phyloP scores from a whole-genome alignment of 768 basidiomycete genomes.

The Termitomyces sp. region DNA sequence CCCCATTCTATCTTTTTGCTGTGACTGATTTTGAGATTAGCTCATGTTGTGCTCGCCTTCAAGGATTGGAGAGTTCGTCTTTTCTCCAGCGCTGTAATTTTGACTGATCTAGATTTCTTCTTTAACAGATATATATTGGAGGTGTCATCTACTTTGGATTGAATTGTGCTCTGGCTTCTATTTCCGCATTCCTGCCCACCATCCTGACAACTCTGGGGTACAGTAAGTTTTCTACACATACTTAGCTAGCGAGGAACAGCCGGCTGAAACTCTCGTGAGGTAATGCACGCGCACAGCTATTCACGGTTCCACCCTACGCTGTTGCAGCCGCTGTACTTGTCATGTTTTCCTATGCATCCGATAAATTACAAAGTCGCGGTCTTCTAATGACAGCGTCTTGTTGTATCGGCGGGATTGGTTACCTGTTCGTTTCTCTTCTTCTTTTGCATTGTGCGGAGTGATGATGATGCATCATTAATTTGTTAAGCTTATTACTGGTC shows the following conservation, averaged over 20 bases:
- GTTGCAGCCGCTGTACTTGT: slow-evolving; percentile 62
- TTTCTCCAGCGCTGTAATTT: neutral
- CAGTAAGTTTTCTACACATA: slow-evolving; percentile 35
- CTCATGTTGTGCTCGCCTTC: slow-evolving; percentile 58
- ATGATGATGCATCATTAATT: neutral
- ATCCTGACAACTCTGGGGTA: slow-evolving; percentile 72
- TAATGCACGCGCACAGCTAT: slow-evolving; percentile 59
- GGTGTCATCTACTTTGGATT: slow-evolving; percentile 77
- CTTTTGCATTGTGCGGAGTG: neutral
- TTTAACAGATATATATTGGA: slow-evolving; percentile 50
- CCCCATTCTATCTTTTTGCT: neutral
- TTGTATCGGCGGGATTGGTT: slow-evolving; percentile 50
- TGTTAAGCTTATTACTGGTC: slow-evolving; percentile 45
- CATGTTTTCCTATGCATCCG: slow-evolving; percentile 53
- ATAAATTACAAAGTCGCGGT: slow-evolving; percentile 58
- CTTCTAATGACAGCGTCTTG: slow-evolving; percentile 39
- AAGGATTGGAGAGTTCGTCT: slow-evolving; percentile 62
- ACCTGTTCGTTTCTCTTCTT: slow-evolving; percentile 39
- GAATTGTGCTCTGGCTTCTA: slow-evolving; percentile 73
- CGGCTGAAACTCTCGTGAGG: slow-evolving; percentile 29
- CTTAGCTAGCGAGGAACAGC: neutral
- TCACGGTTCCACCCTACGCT: slow-evolving; percentile 80
- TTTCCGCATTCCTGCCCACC: slow-evolving; percentile 79
- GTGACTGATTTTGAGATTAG: slow-evolving; percentile 24
- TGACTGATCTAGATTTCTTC: neutral